Evolutionary conservation across 768 basidiomycete species (phyloP), one percentile per base, ranked within the genome.

Genomic region (Suillus subalutaceus): DNA sequence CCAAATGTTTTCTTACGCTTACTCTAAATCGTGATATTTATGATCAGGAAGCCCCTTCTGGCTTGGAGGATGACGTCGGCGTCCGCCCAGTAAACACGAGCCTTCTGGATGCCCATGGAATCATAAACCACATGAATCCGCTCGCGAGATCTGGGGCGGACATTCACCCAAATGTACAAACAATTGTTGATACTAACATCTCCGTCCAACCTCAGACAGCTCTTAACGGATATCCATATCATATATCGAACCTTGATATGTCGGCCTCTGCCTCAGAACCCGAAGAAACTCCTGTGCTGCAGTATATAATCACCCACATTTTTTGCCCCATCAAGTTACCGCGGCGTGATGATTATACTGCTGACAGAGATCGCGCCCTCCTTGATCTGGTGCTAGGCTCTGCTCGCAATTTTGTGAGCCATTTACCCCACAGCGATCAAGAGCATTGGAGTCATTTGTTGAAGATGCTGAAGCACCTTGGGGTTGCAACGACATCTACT

Each of bases 381-480:
- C 72, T 72, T 52, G 15, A 63, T 16, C 52, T 69, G 26, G 70
- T 74, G 3, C 61, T 72, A 6, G 32, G 69, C 4, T 70, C 63
- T 61, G 72, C 76, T 1, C 30, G 35, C 35, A 62, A 63, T 37
- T 78, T 74, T 62, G 20, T 26, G 30, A 32, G 18, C 3, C 52
- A 52, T 55, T 63, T 70, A 20, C 46, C 67, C n/a, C 3, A 8
- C 35, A 37, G 57, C 18, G 20, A 59, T 30, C 62, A 71, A 40
- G 62, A 46, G 26, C 63, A 63, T 58, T 79, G 79, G 79, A 61
- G 52, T 43, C 60, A 61, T 5, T 71, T 80, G 23, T 63, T 63
- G 8, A 63, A 67, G 50, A 77, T 79, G 74, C 64, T 76, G 7
- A 20, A 65, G 2, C 68, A 69, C 10, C 26, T 63, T 26, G 23